Evolutionary conservation across 2,329 filamentous ascomycete genomes (phyloP).

Genomic region (Dactylonectria estremocensis): DNA sequence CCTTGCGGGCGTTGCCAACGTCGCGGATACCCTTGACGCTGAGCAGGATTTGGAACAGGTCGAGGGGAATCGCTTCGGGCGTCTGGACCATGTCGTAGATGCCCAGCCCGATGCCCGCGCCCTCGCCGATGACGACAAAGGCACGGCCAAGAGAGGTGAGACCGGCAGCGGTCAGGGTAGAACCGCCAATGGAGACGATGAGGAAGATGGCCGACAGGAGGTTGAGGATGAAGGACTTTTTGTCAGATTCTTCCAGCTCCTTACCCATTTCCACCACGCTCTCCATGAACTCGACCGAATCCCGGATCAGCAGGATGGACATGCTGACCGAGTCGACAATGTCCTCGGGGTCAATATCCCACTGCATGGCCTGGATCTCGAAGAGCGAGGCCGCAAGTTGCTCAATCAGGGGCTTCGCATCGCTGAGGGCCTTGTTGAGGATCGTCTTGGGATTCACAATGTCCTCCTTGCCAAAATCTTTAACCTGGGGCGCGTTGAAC

Average conservation of each 20-base stretch:
- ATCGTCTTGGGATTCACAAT: background rate
- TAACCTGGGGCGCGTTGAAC: background rate
- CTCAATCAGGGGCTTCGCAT: background rate
- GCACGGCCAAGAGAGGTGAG: background rate
- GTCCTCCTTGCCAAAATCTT: background rate
- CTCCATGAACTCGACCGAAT: background rate
- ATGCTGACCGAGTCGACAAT: background rate
- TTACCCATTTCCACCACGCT: constrained; percentile 1
- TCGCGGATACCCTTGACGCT: constrained; percentile 9
- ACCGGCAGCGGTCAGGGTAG: background rate
- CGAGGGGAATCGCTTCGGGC: background rate
- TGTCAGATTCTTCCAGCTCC: background rate
- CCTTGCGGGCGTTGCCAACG: background rate
- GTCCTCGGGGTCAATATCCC: background rate
- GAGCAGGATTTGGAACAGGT: constrained; percentile 2
- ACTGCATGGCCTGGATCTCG: background rate
- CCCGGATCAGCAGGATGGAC: background rate
- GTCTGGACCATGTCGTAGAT: background rate
- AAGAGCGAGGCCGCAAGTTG: background rate
- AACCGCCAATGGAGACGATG: background rate
- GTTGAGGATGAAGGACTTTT: background rate
- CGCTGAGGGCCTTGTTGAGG: background rate
- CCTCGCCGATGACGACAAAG: background rate
- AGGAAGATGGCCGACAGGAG: constrained; percentile 4
- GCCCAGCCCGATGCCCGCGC: background rate